Percentiles rank a stretch among this genome's conserved stretches.
Conservation (phyloP, 2,329 filamentous ascomycete species). For the Colletotrichum liaoningense region DNA sequence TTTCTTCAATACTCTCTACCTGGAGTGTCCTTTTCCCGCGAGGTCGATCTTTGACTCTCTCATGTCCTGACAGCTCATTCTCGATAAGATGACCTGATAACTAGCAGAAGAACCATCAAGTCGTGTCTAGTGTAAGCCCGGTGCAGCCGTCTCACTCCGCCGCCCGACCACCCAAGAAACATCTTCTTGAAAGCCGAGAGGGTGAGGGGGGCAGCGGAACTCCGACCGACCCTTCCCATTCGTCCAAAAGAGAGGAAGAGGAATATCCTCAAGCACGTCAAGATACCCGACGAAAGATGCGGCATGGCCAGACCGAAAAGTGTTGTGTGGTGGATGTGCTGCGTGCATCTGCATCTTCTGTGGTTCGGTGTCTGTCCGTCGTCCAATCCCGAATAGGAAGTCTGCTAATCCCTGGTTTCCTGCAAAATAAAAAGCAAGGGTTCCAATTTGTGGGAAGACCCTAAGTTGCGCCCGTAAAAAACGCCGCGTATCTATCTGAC, state of each 20-base stretch:
- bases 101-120: background rate
- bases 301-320: background rate
- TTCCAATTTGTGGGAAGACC: background rate
- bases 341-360: background rate
- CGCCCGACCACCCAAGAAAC: no score
- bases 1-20: background rate
- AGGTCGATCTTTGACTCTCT: background rate
- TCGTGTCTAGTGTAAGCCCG: background rate
- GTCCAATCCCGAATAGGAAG: conserved; percentile 1
- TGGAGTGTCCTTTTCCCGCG: no score
- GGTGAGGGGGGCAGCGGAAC: background rate
- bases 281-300: background rate
- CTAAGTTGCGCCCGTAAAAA: background rate
- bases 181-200: no score
- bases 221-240: background rate
- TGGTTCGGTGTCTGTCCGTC: background rate
- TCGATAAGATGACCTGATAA: no score
- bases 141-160: background rate
- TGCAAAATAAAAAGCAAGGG: background rate
- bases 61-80: no score
- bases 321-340: background rate
- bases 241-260: background rate
- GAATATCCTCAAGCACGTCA: background rate
- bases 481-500: background rate
- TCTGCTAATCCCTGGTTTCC: background rate